Base-by-base conservation (phyloP, 352 stramenopile species). In the Phytophthora parvispora region DNA sequence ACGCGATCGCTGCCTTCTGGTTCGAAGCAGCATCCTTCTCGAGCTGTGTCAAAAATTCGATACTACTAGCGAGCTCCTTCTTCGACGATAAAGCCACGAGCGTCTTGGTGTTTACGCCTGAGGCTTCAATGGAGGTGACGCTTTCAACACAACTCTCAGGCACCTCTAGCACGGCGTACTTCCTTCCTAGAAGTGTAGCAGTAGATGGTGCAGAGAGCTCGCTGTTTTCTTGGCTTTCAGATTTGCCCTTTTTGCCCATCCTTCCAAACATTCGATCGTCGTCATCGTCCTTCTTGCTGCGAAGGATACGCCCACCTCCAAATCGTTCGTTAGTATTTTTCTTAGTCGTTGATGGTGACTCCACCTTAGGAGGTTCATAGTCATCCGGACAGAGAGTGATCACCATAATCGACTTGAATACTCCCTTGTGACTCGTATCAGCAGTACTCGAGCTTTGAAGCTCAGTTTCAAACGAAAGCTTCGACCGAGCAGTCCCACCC, bases 341-440 rank as follows among this genome's bases (percentile, higher is more conserved):
- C 28, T 69, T 68, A 31, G 20, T 50, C 24, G 68, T 56, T 31
- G 50, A 63, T 48, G 45, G 16, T 2, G 48, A 47, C 47, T 70
- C 65, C 20, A 75, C 63, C 25, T 80, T 78, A 16, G 87, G 85
- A 22, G 83, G 81, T 34, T 83, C 64, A 56, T 93, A 95, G 43
- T 87, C 71, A 16, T 92, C 80, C 1, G 82, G 74, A 16, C 87
- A 95, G 0, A 93, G 65, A 64, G 85, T 91, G 22, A 93, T 34
- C 9, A 95, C 76, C 20, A 87, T 91, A 61, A 95, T 84, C 2
- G 78, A 88, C 75, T 92, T 92, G 65, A 92, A 93, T n/a, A 92
- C 70, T 4, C 72, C 73, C 15, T 77, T 72, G n/a, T 62, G 57
- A 2, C 60, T 45, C 16, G 53, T 31, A 31, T 75, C 69, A 3